Base-by-base conservation (phyloP, 371 early-diverging fungal genomes). In the Mucor velutinosus region DNA sequence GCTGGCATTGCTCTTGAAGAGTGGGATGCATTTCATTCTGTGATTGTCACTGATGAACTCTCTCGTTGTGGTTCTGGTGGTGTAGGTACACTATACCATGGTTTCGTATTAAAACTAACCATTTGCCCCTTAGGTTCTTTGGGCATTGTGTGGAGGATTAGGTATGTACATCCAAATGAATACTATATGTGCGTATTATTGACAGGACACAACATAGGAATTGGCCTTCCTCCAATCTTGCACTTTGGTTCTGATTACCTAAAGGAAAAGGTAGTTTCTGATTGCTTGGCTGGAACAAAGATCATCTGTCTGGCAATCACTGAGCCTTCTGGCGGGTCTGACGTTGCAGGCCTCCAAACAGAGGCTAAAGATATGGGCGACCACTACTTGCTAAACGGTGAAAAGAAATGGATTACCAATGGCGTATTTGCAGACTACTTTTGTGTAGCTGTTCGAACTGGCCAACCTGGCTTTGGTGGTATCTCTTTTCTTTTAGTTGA, bases 371-470 rank as follows among this genome's bases (percentile, higher is more conserved):
- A 91, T 75, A 81, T 87, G 62, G 82, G 88, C 12, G 93, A 94
- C 74, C 75, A 87, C 63, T 94, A 86, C 75, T 82, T 95, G 45
- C 79, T 93, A 51, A 93, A 93, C 66, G 93, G 94, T 53, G 93
- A 95, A 76, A 95, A 95, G 87, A 94, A 94, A 78, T 92, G 91
- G 88, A 89, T 89, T 59, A 94, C 96, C 62, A 93, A 94, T 71
- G 96, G 96, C 63, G 88, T 87, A 1, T 94, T 88, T 78, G 93
- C 94, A n/a, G 92, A 94, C 57, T 90, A 80, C 70, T 89, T 88
- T 67, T 87, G 87, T 0, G 78, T 80, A 32, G 92, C 89, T 45
- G 92, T 85, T 49, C 82, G 89, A 59, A 95, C 95, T 2, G 95
- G 94, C 39, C 90, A 86, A 29, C 82, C 81, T 14, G 96, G 96